Evolutionary conservation across 169 alveolate species (phyloP).

Genomic region (Plasmodium inui): DNA sequence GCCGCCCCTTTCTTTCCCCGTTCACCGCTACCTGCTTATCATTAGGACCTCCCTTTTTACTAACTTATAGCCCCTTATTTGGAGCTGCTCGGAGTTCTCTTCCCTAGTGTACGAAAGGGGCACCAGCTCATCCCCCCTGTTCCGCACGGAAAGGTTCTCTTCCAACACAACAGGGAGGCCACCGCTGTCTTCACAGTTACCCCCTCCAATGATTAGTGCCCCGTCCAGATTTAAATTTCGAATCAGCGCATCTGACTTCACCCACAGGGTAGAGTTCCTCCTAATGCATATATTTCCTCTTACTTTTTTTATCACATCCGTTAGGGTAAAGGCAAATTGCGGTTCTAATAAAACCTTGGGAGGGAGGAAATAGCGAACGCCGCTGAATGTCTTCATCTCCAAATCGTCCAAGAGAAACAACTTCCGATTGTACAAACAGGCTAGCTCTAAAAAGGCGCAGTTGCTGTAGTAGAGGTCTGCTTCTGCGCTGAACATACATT

Average conservation of each 20-base stretch:
- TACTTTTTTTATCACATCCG: constrained; percentile 39
- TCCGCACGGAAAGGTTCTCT: constrained; percentile 29
- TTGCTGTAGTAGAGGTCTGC: constrained; percentile 86
- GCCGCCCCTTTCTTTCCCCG: neutral
- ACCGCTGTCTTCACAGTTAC: neutral
- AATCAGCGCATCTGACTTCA: constrained; percentile 59
- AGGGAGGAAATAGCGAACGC: constrained; percentile 37
- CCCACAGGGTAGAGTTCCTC: constrained; percentile 43
- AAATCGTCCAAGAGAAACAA: constrained; percentile 15
- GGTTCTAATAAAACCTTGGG: constrained; percentile 71
- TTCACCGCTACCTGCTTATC: constrained; percentile 8
- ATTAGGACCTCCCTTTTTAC: constrained; percentile 31
- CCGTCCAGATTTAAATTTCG: constrained; percentile 41
- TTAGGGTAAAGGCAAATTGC: constrained; percentile 65
- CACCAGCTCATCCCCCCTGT: constrained; percentile 43
- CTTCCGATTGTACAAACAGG: constrained; percentile 81
- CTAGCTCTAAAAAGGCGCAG: constrained; percentile 80
- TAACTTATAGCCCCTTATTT: constrained; percentile 32
- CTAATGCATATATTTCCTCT: constrained; percentile 50
- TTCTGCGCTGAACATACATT: constrained; percentile 88
- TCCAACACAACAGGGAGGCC: constrained; percentile 38
- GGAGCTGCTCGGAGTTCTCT: neutral
- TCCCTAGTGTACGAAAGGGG: neutral
- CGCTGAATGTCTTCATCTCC: constrained; percentile 15
- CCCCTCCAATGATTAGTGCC: constrained; percentile 25